Conservation (phyloP, 805 yeast species). For the Teunomyces tritomae region DNA sequence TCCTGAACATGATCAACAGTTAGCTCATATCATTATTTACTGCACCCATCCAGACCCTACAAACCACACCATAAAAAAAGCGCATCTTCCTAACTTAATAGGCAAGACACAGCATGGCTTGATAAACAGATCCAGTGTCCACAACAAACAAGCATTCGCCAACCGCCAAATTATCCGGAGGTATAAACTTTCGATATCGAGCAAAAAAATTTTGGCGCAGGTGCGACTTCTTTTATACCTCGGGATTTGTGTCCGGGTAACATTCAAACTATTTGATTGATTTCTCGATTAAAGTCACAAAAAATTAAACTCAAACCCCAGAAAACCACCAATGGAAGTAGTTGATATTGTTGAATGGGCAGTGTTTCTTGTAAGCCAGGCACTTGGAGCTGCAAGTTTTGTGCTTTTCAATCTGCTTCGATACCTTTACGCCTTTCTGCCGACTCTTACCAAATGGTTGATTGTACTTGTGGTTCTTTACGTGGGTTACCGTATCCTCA, state of each 20-base stretch:
- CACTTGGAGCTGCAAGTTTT: too few species aligned
- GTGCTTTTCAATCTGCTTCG: slow-evolving; percentile 8
- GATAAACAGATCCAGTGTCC: slow-evolving; percentile 18
- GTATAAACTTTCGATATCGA: slow-evolving; percentile 32
- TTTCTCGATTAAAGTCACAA: not conserved
- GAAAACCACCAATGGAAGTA: not conserved
- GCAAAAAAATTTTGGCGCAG: not conserved
- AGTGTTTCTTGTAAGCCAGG: slow-evolving; percentile 1
- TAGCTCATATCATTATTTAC: slow-evolving; percentile 14
- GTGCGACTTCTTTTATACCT: not conserved
- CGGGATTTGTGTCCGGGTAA: slow-evolving; percentile 16
- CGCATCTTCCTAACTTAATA: slow-evolving; percentile 38
- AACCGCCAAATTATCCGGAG: slow-evolving; percentile 35
- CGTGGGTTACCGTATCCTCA: slow-evolving; percentile 15
- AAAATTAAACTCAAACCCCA: not conserved
- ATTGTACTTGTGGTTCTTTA: slow-evolving; percentile 15
- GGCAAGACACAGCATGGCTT: slow-evolving; percentile 27
- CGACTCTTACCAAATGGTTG: slow-evolving; percentile 11
- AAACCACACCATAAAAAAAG: slow-evolving; percentile 10
- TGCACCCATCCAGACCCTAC: slow-evolving; percentile 10
- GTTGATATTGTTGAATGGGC: slow-evolving; percentile 11
- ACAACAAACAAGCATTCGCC: slow-evolving; percentile 13
- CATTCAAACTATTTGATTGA: not conserved
- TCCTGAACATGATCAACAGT: slow-evolving; percentile 33
- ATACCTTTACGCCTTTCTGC: not conserved